Conservation (phyloP, 2,329 filamentous ascomycete genomes). For the Arthrobotrys sphaeroides region DNA sequence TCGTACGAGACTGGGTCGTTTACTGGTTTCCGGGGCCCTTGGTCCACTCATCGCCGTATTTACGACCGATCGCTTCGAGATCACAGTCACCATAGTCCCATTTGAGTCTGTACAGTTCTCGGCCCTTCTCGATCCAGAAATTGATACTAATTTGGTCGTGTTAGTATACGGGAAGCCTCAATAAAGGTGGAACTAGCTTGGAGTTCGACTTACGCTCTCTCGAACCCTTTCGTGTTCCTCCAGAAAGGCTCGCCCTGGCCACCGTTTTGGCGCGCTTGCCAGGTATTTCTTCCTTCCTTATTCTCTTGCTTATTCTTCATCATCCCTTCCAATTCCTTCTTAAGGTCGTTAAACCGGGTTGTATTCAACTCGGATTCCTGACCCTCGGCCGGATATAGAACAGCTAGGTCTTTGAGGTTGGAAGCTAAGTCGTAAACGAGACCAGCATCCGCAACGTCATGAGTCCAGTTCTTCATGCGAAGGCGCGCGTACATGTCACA, state of each 20-base stretch:
- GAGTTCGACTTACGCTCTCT: slow-evolving; percentile 53
- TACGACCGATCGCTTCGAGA: slow-evolving; percentile 20
- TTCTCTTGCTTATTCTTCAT: slow-evolving; percentile 55
- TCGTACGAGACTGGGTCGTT: too few species aligned
- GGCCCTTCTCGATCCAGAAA: slow-evolving; percentile 57
- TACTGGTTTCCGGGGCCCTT: background rate
- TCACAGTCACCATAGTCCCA: slow-evolving; percentile 57
- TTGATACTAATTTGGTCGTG: slow-evolving; percentile 42
- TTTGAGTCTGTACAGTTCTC: slow-evolving; percentile 56
- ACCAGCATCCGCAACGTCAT: slow-evolving; percentile 61
- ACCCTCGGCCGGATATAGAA: slow-evolving; percentile 55
- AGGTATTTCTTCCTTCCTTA: slow-evolving; percentile 64
- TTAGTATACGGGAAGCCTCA: background rate
- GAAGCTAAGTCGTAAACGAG: slow-evolving; percentile 60
- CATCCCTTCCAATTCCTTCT: slow-evolving; percentile 59
- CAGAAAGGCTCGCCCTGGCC: slow-evolving; percentile 68
- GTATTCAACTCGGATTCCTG: slow-evolving; percentile 56
- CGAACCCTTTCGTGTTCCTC: slow-evolving; percentile 62
- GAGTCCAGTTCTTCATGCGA: slow-evolving; percentile 60
- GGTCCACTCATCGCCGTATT: slow-evolving; percentile 18
- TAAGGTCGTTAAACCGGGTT: slow-evolving; percentile 44
- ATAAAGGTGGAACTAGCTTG: background rate
- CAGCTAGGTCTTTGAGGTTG: slow-evolving; percentile 52
- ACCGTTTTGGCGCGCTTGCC: slow-evolving; percentile 67
- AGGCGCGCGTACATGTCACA: slow-evolving; percentile 67